Evolutionary conservation across 352 stramenopile genomes (phyloP).

Genomic region (Globisporangium middletonii): DNA sequence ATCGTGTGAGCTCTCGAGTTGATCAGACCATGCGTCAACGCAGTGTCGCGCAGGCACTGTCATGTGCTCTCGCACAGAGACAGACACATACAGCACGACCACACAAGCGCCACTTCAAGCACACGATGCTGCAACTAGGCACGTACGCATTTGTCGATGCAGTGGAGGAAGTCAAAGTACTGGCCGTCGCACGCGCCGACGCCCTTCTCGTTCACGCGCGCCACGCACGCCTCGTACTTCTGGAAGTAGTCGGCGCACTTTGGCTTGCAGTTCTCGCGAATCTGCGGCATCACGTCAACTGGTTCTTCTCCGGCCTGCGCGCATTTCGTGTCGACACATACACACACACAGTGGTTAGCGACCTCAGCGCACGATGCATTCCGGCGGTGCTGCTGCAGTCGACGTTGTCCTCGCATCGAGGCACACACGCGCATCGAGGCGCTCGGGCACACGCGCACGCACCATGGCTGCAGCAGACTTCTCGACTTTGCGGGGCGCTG

Average conservation of each 20-base stretch:
- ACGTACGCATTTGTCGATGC: slow-evolving; percentile 93
- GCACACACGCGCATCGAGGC: neutral
- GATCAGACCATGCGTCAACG: neutral
- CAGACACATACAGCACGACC: neutral
- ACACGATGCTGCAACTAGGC: neutral
- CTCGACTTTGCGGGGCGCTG: slow-evolving; percentile 12
- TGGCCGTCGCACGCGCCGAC: slow-evolving; percentile 92
- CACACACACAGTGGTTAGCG: neutral
- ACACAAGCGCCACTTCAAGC: neutral
- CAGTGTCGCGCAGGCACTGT: neutral
- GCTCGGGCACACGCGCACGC: neutral
- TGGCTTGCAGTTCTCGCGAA: slow-evolving; percentile 90
- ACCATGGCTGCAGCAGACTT: slow-evolving; percentile 16
- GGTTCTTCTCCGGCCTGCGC: slow-evolving; percentile 67
- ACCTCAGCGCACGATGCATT: neutral
- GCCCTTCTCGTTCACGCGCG: slow-evolving; percentile 88
- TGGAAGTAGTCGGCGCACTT: slow-evolving; percentile 85
- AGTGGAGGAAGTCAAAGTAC: slow-evolving; percentile 95
- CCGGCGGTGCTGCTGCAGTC: slow-evolving; percentile 5
- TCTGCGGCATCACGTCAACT: slow-evolving; percentile 91
- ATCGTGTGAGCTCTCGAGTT: neutral
- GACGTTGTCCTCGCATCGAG: neutral
- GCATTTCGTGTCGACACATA: neutral
- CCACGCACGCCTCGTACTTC: slow-evolving; percentile 90
- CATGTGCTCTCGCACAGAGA: neutral